Percentiles rank a stretch among this genome's conserved stretches.
These are phyloP conservation scores for Acephala macrosclerotiorum DNA, from an alignment of 2,329 filamentous ascomycete species.

Conservation along the genomic window DNA sequence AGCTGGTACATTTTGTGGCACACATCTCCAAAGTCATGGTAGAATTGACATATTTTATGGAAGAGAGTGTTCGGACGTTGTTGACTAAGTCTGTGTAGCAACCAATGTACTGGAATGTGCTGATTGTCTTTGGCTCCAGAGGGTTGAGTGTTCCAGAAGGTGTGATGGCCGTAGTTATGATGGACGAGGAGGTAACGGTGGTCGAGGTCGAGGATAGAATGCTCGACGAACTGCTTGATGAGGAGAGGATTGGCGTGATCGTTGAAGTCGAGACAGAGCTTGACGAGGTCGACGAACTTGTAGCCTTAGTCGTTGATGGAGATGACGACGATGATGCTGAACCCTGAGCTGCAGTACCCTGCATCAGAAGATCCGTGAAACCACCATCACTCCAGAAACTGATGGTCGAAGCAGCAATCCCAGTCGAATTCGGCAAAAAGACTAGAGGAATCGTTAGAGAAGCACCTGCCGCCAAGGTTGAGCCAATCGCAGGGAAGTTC, in stretches of 20 bases:
- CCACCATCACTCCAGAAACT: conserved; percentile 19
- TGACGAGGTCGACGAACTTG: not conserved
- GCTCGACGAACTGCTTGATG: not conserved
- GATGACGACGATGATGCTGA: conserved; percentile 3
- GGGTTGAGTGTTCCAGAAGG: conserved; percentile 18
- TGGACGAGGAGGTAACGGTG: not conserved
- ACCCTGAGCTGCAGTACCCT: conserved; percentile 2
- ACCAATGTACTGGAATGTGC: conserved; percentile 1
- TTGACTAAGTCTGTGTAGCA: not conserved
- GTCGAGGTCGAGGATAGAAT: not conserved
- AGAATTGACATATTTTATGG: not conserved
- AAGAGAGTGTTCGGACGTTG: not conserved
- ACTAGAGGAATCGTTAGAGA: conserved; percentile 15
- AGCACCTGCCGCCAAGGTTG: conserved; percentile 14
- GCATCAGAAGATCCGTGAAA: conserved; percentile 12
- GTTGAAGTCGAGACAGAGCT: conserved; percentile 1
- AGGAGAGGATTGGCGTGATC: not conserved
- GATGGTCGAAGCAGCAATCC: conserved; percentile 4
- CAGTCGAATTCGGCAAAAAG: conserved; percentile 5
- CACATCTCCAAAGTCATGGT: conserved; percentile 11
- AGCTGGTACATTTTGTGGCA: not conserved
- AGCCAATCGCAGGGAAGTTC: conserved; percentile 16
- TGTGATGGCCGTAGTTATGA: conserved; percentile 20
- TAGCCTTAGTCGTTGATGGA: not conserved
- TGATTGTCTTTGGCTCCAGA: not conserved